A percentile compares a stretch with the other conserved stretches of the same genome.
Conservation (phyloP, 495 filamentous ascomycete genomes). For the Penicillium mononematosum region DNA sequence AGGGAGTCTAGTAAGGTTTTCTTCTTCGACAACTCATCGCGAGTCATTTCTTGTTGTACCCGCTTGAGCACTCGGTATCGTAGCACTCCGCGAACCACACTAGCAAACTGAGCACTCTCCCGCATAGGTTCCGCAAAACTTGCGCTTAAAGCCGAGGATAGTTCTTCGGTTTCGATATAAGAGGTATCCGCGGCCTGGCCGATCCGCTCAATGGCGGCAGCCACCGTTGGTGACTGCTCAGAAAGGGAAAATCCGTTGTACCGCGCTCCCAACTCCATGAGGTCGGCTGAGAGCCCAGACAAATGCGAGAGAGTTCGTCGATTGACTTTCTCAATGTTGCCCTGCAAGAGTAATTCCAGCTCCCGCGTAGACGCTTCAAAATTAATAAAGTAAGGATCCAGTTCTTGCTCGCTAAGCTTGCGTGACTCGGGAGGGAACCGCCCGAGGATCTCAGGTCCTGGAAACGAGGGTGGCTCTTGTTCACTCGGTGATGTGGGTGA, state of each 20-base stretch:
- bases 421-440: conserved; percentile 80
- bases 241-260: conserved; percentile 98
- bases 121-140: conserved; percentile 96
- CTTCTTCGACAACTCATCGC: conserved; percentile 85
- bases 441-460: conserved; percentile 65
- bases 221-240: conserved; percentile 80
- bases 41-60: conserved; percentile 95
- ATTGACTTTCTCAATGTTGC: conserved; percentile 94
- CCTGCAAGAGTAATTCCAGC: conserved; percentile 79
- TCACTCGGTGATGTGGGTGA: conserved; percentile 55
- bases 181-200: conserved; percentile 95
- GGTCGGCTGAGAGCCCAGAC: conserved; percentile 75
- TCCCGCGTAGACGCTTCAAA: conserved; percentile 88
- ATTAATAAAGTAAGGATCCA: conserved; percentile 92
- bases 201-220: conserved; percentile 89
- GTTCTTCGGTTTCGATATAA: conserved; percentile 91
- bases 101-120: conserved; percentile 94
- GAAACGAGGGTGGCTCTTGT: conserved; percentile 47
- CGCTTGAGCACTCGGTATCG: conserved; percentile 88
- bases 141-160: conserved; percentile 77
- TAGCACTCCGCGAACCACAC: conserved; percentile 84
- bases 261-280: conserved; percentile 86
- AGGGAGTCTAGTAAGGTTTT: conserved; percentile 72
- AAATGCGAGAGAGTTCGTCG: conserved; percentile 82
- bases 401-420: conserved; percentile 77